Conservation (phyloP, 495 filamentous ascomycete species). For the Daldinia loculata region DNA sequence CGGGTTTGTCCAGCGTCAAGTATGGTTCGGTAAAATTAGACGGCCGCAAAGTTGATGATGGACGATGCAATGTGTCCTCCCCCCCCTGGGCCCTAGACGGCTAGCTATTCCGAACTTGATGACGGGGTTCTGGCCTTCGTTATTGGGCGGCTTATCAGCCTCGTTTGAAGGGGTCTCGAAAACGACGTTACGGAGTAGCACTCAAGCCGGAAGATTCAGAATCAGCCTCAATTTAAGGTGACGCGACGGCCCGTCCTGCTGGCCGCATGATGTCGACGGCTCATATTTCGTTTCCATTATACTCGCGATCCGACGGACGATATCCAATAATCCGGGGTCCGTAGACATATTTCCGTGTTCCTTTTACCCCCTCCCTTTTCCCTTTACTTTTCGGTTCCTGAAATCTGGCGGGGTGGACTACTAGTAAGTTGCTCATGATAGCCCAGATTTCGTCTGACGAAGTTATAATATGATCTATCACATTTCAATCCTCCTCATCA, state of each 20-base stretch:
- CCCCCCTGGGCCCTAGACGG: constrained; percentile 26
- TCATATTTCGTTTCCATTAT: constrained; percentile 24
- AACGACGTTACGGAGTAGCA: constrained; percentile 28
- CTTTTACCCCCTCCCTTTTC: constrained; percentile 14
- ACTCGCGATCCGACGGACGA: constrained; percentile 20
- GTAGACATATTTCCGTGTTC: constrained; percentile 21
- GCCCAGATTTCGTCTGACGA: constrained; percentile 31
- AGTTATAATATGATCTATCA: constrained; percentile 33
- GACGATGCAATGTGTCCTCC: constrained; percentile 22
- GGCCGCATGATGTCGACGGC: constrained; percentile 34
- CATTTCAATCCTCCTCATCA: constrained; percentile 10
- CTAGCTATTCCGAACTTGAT: constrained; percentile 34
- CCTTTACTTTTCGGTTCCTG: constrained; percentile 33
- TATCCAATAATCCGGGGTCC: constrained; percentile 30
- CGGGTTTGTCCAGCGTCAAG: constrained; percentile 17
- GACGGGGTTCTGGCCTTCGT: constrained; percentile 9
- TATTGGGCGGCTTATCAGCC: constrained; percentile 37
- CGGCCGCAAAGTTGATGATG: constrained; percentile 35
- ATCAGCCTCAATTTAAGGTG: constrained; percentile 44
- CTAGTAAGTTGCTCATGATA: constrained; percentile 7
- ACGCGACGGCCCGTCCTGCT: constrained; percentile 29
- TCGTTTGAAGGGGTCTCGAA: constrained; percentile 35
- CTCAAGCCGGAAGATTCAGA: constrained; percentile 41
- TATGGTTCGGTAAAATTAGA: constrained; percentile 46
- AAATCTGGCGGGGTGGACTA: constrained; percentile 36